A percentile compares a stretch with the other conserved stretches of the same genome.
These are phyloP conservation scores for Penicillium sp. DNA, from an alignment of 2,329 filamentous ascomycete species.

Conservation along the genomic window DNA sequence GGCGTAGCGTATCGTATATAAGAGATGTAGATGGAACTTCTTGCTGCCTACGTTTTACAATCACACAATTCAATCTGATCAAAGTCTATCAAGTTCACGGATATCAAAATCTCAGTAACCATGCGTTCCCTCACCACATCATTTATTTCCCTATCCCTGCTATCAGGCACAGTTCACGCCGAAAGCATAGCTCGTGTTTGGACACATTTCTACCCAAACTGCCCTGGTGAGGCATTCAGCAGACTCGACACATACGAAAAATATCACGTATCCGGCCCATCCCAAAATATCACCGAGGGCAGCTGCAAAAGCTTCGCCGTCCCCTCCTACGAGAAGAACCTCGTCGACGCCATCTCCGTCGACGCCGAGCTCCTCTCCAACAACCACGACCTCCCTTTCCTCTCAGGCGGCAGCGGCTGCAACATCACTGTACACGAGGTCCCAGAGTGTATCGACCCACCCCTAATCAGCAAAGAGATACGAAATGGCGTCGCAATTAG, in stretches of 20 bases:
- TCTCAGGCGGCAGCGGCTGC: slow-evolving; percentile 20
- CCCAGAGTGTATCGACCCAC: slow-evolving; percentile 30
- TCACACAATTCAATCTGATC: not conserved
- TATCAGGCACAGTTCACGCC: slow-evolving; percentile 20
- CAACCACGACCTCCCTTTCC: slow-evolving; percentile 14
- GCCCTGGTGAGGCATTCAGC: slow-evolving; percentile 22
- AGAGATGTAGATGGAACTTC: not conserved
- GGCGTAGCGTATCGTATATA: slow-evolving; percentile 7
- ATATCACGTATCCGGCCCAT: slow-evolving; percentile 22
- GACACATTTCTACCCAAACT: slow-evolving; percentile 32
- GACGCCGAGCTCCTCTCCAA: slow-evolving; percentile 24
- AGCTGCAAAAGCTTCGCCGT: slow-evolving; percentile 28
- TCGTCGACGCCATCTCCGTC: slow-evolving; percentile 29
- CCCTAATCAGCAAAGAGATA: slow-evolving; percentile 26
- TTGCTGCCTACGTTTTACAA: not conserved
- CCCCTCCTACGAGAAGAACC: slow-evolving; percentile 21
- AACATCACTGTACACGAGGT: slow-evolving; percentile 34
- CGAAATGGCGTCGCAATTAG: slow-evolving; percentile 23
- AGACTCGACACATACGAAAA: slow-evolving; percentile 24
- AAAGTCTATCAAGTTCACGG: not conserved
- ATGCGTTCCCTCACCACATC: slow-evolving; percentile 19
- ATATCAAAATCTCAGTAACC: not conserved
- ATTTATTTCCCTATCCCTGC: slow-evolving; percentile 16
- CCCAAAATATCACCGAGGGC: slow-evolving; percentile 21
- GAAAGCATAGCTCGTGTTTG: slow-evolving; percentile 27